Conservation (phyloP, 1,284 basidiomycete species). For the Trichosporon ovoides region DNA sequence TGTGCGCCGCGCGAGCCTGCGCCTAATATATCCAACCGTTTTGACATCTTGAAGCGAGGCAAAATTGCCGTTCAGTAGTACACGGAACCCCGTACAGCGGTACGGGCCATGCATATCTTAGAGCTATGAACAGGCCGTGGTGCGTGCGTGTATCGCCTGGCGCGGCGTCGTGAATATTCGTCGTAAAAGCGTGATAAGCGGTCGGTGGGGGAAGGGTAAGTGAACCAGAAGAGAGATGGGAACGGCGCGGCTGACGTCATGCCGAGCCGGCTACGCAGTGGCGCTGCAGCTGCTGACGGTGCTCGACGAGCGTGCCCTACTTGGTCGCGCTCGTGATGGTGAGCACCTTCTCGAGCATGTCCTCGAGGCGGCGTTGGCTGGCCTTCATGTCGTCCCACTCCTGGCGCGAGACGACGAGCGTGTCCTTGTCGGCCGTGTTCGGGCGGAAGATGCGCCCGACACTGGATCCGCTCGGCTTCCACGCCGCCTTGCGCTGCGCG, state of each 20-base stretch:
- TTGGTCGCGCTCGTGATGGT: slow-evolving; percentile 12
- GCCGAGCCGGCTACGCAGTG: no score
- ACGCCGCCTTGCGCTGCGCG: not conserved
- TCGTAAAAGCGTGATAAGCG: no score
- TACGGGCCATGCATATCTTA: not conserved
- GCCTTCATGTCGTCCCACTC: slow-evolving; percentile 34
- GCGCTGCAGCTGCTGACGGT: not conserved
- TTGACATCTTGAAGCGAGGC: no score
- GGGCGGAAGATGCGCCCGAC: slow-evolving; percentile 10
- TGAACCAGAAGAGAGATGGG: not conserved
- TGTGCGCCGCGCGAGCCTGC: not conserved
- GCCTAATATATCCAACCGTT: not conserved
- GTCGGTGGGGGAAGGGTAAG: not conserved
- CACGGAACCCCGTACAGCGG: not conserved
- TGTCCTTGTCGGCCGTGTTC: slow-evolving; percentile 24
- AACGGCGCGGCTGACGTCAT: no score
- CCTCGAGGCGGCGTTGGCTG: slow-evolving; percentile 38
- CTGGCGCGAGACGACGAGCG: slow-evolving; percentile 11
- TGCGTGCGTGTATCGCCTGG: no score
- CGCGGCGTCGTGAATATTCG: no score
- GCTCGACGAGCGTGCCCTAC: no score
- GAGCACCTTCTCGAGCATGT: slow-evolving; percentile 31
- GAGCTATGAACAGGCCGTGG: not conserved
- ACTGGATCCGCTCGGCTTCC: not conserved
- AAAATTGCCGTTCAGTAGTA: not conserved